phyloP scores from a whole-genome alignment of 192 early-diverging fungal species.

The Phlyctochytrium planicorne region DNA sequence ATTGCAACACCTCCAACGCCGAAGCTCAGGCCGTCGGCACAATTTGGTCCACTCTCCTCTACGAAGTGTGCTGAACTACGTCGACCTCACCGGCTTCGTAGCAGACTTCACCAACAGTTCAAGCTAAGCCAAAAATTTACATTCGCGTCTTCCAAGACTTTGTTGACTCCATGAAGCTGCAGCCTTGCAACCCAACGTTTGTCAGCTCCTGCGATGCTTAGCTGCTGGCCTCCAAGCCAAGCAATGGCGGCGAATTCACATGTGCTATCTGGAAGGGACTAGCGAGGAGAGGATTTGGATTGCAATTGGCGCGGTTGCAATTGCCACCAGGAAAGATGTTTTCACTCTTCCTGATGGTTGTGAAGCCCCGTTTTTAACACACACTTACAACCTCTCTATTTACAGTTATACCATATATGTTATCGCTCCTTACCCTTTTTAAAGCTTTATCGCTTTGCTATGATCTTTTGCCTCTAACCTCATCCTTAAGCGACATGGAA shows the following conservation, averaged over 20 bases:
- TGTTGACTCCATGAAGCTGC: conserved; percentile 48
- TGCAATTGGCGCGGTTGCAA: conserved; percentile 33
- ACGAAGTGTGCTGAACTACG: conserved; percentile 61
- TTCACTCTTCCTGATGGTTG: neutral
- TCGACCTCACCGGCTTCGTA: conserved; percentile 1
- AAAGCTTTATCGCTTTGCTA: too few species aligned
- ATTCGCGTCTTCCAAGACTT: conserved; percentile 48
- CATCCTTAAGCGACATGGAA: too few species aligned
- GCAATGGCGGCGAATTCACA: conserved; percentile 26
- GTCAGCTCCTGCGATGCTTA: conserved; percentile 41
- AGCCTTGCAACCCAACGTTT: conserved; percentile 47
- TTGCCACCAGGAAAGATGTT: neutral
- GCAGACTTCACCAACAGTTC: neutral
- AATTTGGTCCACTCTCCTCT: conserved; percentile 60
- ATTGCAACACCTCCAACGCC: conserved; percentile 31
- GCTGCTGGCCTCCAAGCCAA: conserved; percentile 26
- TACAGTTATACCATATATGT: too few species aligned
- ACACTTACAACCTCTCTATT: too few species aligned
- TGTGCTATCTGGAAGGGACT: conserved; percentile 46
- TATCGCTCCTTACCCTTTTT: too few species aligned
- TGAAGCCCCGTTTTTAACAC: neutral
- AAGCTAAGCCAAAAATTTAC: conserved; percentile 42
- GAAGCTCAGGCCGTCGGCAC: conserved; percentile 61
- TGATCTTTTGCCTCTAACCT: too few species aligned
- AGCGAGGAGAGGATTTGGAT: conserved; percentile 46